Evolutionary conservation across 2,329 filamentous ascomycete genomes (phyloP).

Genomic region (Monosporascus ibericus): DNA sequence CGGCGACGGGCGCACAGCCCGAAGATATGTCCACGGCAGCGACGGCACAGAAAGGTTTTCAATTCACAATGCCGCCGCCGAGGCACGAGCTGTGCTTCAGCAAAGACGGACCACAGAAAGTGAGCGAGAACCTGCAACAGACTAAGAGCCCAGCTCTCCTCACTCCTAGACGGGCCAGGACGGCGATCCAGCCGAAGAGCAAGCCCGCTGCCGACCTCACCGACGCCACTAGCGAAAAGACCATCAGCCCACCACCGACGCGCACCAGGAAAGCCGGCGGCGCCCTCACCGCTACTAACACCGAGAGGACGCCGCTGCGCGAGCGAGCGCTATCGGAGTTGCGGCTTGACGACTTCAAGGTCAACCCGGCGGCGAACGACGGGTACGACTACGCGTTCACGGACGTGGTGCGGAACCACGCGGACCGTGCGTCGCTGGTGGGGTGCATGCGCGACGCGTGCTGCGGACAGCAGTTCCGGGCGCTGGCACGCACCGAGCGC

Average conservation of each 20-base stretch:
- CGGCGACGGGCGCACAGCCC: not conserved
- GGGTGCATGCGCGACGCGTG: slow-evolving; percentile 73
- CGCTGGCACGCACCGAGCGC: slow-evolving; percentile 53
- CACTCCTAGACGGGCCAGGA: slow-evolving; percentile 2
- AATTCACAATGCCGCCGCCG: slow-evolving; percentile 26
- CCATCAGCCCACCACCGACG: slow-evolving; percentile 2
- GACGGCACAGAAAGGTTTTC: slow-evolving; percentile 3
- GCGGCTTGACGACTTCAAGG: slow-evolving; percentile 67
- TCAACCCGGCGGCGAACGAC: slow-evolving; percentile 68
- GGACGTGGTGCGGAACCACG: slow-evolving; percentile 66
- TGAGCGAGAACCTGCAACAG: slow-evolving; percentile 2
- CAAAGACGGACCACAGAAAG: slow-evolving; percentile 15
- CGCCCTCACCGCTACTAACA: not conserved
- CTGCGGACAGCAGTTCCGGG: slow-evolving; percentile 65
- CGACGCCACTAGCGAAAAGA: slow-evolving; percentile 8
- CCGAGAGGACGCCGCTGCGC: slow-evolving; percentile 44
- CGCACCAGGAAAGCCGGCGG: slow-evolving; percentile 6
- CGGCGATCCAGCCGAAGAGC: slow-evolving; percentile 4
- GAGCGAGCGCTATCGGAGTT: slow-evolving; percentile 51
- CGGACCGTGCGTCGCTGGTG: slow-evolving; percentile 62
- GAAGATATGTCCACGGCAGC: slow-evolving; percentile 1
- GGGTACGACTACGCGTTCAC: slow-evolving; percentile 67
- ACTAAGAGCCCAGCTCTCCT: slow-evolving; percentile 2
- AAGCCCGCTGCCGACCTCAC: slow-evolving; percentile 7
- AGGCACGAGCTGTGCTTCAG: slow-evolving; percentile 36